These are phyloP conservation scores for Davidsoniella virescens DNA, from an alignment of 2,329 filamentous ascomycete genomes.

Conservation along the genomic window DNA sequence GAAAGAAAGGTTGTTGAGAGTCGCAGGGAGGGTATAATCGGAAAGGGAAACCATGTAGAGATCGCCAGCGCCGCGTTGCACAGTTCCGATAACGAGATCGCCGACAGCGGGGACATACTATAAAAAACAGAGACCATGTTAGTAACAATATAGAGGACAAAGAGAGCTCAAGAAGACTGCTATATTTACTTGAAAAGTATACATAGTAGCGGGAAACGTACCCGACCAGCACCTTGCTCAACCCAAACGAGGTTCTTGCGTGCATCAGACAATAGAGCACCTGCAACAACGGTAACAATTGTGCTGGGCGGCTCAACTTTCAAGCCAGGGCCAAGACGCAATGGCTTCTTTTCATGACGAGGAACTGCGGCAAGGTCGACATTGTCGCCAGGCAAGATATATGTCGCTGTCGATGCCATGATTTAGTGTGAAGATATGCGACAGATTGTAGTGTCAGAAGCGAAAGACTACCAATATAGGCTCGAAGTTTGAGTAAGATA, in stretches of 20 bases:
- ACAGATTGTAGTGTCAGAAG: not conserved
- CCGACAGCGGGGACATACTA: conserved; percentile 66
- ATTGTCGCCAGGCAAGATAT: conserved; percentile 70
- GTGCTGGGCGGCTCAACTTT: conserved; percentile 64
- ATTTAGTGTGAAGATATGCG: conserved; percentile 5
- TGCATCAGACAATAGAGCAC: conserved; percentile 49
- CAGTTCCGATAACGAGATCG: conserved; percentile 77
- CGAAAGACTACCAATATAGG: not conserved
- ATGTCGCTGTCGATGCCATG: conserved; percentile 41
- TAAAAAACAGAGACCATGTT: conserved; percentile 8
- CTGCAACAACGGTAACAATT: conserved; percentile 51
- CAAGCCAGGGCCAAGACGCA: conserved; percentile 72
- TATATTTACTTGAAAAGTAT: not conserved
- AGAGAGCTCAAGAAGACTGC: too few relatives aligned
- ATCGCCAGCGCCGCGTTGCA: conserved; percentile 61
- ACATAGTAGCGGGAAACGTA: conserved; percentile 25
- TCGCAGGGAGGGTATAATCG: conserved; percentile 43
- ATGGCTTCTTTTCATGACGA: conserved; percentile 47
- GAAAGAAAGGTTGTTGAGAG: conserved; percentile 79
- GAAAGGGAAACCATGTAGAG: conserved; percentile 67
- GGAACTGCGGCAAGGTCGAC: conserved; percentile 53
- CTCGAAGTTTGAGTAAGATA: too few relatives aligned
- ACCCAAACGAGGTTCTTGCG: conserved; percentile 67
- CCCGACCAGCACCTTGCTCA: conserved; percentile 53
- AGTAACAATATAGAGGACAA: not conserved